A percentile compares a stretch with the other conserved stretches of the same genome.
phyloP scores from a whole-genome alignment of 1,284 basidiomycete genomes.

The Cutaneotrichosporon dermatis region DNA sequence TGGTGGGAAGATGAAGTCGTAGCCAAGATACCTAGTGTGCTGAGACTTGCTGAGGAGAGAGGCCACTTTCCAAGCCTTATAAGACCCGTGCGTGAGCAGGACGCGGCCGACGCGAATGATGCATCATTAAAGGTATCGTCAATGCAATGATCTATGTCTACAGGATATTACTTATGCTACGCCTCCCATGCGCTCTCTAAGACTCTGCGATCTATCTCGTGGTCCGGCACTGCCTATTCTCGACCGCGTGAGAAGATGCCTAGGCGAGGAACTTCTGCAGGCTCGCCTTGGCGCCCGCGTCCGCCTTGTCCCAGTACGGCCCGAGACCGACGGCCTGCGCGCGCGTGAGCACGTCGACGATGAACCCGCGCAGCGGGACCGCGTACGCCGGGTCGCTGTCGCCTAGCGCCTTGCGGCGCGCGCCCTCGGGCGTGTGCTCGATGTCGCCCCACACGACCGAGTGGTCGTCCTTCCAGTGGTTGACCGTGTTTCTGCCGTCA shows the following conservation, averaged over 20 bases:
- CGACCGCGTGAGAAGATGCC: not conserved
- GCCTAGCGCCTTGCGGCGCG: slow-evolving; percentile 36
- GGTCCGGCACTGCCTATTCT: not conserved
- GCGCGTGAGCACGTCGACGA: slow-evolving; percentile 38
- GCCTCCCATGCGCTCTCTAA: not conserved
- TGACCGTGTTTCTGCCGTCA: slow-evolving; percentile 23
- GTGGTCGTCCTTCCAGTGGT: slow-evolving; percentile 39
- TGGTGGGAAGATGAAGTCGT: no score
- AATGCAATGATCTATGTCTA: slow-evolving; percentile 1
- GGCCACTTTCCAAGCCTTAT: no score
- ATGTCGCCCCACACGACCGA: slow-evolving; percentile 33
- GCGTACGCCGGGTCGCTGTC: slow-evolving; percentile 42
- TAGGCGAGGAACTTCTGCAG: slow-evolving; percentile 39
- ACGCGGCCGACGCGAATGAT: no score
- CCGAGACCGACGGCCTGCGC: slow-evolving; percentile 39
- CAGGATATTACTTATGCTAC: not conserved
- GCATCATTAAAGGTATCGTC: not conserved
- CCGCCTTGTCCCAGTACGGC: slow-evolving; percentile 48
- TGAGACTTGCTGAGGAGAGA: no score
- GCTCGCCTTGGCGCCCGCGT: slow-evolving; percentile 39
- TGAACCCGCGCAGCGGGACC: slow-evolving; percentile 36
- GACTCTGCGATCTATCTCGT: not conserved
- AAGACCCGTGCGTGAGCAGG: no score
- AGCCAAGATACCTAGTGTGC: no score
- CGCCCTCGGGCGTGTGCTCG: slow-evolving; percentile 39